These are phyloP conservation scores for Pythium aristosporum DNA, from an alignment of 352 stramenopile species.

Conservation along the genomic window DNA sequence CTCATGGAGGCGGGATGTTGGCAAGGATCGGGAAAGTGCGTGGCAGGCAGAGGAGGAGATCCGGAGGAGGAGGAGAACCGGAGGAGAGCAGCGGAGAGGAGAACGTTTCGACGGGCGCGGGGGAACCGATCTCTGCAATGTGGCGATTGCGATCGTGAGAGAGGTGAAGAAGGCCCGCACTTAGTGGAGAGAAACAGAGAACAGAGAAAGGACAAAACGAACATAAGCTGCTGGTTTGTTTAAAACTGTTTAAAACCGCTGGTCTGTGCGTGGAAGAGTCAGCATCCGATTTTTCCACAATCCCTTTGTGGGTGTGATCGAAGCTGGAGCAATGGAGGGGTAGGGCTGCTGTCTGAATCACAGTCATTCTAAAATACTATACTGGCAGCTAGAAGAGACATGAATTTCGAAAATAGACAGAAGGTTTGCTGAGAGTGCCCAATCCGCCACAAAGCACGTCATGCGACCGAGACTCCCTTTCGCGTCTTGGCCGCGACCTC, in stretches of 20 bases:
- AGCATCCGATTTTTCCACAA: conserved; percentile 11
- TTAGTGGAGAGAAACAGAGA: not conserved
- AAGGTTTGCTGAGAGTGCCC: not conserved
- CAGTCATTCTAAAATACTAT: not conserved
- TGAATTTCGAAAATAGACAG: not conserved
- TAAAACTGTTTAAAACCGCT: conserved; percentile 2
- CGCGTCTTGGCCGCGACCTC: not conserved
- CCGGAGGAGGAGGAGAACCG: not conserved
- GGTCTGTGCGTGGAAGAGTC: not conserved
- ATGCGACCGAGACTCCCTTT: not conserved
- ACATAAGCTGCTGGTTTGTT: not conserved
- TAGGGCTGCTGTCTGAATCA: not conserved
- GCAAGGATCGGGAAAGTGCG: not conserved
- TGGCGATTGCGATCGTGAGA: not conserved
- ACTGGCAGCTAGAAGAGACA: not conserved
- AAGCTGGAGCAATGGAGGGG: conserved; percentile 4
- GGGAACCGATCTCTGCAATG: not conserved
- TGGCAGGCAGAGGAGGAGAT: conserved; percentile 2
- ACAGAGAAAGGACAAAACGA: not conserved
- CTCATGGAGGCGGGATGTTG: conserved; percentile 7
- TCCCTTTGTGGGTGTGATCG: not conserved
- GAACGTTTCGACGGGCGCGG: not conserved
- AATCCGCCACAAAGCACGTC: conserved; percentile 9
- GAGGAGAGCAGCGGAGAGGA: conserved; percentile 1
- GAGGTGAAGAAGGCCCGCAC: conserved; percentile 3